Base-by-base conservation (phyloP, 805 yeast species). In the Saturnispora dispora region DNA sequence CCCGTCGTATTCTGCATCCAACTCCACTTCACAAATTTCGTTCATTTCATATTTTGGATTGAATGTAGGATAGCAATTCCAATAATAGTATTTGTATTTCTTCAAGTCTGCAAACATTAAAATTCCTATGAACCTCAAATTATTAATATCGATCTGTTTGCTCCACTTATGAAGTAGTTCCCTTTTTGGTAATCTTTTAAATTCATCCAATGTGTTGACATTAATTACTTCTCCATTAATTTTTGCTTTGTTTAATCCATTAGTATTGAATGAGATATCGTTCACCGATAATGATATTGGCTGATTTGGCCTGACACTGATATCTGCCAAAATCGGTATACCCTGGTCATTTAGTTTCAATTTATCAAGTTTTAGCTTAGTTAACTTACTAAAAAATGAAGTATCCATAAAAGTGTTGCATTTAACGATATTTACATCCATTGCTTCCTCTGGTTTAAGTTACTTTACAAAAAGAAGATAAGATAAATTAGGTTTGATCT, bases 41-140 rank as follows among this genome's bases (percentile, higher is more conserved):
- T 9, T 56, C 40, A 5, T 55, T 45, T 88, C 88, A 84, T 11
- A 69, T 70, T 8, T 25, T 8, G 42, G 80, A 67, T 39, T 72
- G 72, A 33, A 88, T 64, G 1, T 78, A 68, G 0, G 99, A 97
- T 55, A 80, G 81, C 15, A 88, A 84, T 56, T 87, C 99, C 99
- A 95, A 67, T 93, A 90, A 61, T 78, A 85, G 62, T 85, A 91
- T 60, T 77, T 82, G 70, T 85, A 90, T 67, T 85, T 88, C 65
- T 93, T 93, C 63, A 93, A 74, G 65, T 93, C 99, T 1, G 95
- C 85, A 68, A 82, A 93, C 41, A 89, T 74, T 28, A 90, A 69
- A 1, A 86, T 58, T 4, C 69, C 66, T 56, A 83, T 81, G 8
- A 63, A 57, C 13, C 67, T 68, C 15, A 71, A 64, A 10, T 51